Evolutionary conservation across 345 rosid genomes (phyloP).

Genomic region (Melaleuca quinquenervia): DNA sequence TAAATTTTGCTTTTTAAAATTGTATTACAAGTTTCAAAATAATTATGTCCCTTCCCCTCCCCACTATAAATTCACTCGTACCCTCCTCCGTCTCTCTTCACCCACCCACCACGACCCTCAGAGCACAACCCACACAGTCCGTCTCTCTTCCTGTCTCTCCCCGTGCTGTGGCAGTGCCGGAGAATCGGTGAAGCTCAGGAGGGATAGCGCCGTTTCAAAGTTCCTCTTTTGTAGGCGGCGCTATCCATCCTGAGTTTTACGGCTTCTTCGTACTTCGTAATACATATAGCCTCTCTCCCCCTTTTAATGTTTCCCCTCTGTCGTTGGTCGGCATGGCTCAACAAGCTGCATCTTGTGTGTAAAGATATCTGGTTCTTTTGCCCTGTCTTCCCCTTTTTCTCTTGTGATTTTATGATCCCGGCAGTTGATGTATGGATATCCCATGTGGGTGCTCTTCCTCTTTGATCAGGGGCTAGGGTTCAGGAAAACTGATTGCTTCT

Average conservation of each 20-base stretch:
- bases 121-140: background rate
- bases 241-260: slow-evolving; percentile 71
- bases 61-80: background rate
- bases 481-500: background rate
- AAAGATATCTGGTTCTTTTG: background rate
- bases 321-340: background rate
- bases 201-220: slow-evolving; percentile 56
- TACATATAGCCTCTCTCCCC: background rate
- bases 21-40: background rate
- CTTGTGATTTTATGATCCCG: background rate
- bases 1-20: background rate
- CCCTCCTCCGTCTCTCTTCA: background rate
- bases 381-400: background rate
- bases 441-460: background rate
- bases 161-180: background rate
- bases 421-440: background rate
- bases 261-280: slow-evolving; percentile 21
- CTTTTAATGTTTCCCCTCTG: background rate
- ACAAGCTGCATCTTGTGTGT: background rate
- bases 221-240: slow-evolving; percentile 15
- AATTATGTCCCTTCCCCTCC: background rate
- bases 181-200: slow-evolving; percentile 71
- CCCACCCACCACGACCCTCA: slow-evolving; percentile 4
- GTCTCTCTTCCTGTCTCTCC: background rate
- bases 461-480: background rate